phyloP scores from a whole-genome alignment of 2,329 filamentous ascomycete species.

The Fusarium cicatricum region DNA sequence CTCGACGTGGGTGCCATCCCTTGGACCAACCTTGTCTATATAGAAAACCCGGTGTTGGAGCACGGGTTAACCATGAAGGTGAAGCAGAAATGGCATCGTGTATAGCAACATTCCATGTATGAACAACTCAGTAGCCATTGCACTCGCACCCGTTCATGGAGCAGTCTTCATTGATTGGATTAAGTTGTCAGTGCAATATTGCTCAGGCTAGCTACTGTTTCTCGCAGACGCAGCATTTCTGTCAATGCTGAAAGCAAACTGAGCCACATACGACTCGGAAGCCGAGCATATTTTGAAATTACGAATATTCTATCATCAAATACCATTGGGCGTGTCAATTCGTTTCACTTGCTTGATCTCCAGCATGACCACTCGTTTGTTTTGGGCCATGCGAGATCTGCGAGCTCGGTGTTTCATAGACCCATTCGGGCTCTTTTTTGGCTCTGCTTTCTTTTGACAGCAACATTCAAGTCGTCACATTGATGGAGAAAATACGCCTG shows the following conservation, averaged over 20 bases:
- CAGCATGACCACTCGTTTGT: no score
- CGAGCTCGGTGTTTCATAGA: no score
- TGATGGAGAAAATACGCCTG: no score
- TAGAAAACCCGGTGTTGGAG: background rate
- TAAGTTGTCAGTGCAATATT: slow-evolving; percentile 4
- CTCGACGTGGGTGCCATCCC: background rate
- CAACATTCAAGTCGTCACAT: no score
- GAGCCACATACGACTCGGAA: background rate
- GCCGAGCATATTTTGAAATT: no score
- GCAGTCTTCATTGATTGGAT: slow-evolving; percentile 9
- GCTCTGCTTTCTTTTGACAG: no score
- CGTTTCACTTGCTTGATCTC: no score
- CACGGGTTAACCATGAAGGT: slow-evolving; percentile 1
- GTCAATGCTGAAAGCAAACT: slow-evolving; percentile 14
- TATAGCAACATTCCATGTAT: background rate
- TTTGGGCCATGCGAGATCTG: no score
- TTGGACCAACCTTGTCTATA: background rate
- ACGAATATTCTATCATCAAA: no score
- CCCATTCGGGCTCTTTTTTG: no score
- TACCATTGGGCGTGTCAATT: no score
- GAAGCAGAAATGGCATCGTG: background rate
- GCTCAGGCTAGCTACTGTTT: slow-evolving; percentile 12
- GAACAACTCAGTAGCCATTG: slow-evolving; percentile 12
- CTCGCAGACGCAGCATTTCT: slow-evolving; percentile 21
- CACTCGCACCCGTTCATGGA: slow-evolving; percentile 7